These are phyloP conservation scores for Hydnum rufescens DNA, from an alignment of 768 basidiomycete genomes.

Conservation along the genomic window DNA sequence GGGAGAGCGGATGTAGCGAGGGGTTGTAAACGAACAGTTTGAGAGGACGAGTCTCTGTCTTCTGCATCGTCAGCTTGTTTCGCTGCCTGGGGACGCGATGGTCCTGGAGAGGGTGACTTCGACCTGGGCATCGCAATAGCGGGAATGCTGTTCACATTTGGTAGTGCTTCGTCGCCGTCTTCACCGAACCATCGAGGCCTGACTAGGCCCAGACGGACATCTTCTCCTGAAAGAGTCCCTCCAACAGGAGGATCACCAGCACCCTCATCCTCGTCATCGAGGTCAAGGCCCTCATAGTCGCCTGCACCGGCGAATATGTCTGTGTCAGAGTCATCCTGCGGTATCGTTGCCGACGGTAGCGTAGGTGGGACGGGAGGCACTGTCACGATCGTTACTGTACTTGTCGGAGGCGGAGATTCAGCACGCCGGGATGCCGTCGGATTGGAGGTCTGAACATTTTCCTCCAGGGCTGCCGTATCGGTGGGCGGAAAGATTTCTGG, in stretches of 20 bases:
- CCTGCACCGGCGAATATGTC: constrained; percentile 80
- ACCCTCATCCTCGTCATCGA: constrained; percentile 23
- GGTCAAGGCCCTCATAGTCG: constrained; percentile 57
- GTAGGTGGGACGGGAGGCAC: constrained; percentile 15
- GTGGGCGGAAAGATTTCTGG: no score
- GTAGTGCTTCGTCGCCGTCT: no score
- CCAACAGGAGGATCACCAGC: background rate
- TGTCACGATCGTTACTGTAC: background rate
- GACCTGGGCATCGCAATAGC: background rate
- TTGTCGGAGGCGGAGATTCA: constrained; percentile 6
- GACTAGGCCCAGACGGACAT: constrained; percentile 2
- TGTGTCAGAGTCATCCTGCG: constrained; percentile 24
- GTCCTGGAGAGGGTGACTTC: background rate
- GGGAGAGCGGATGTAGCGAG: constrained; percentile 64
- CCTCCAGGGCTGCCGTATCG: background rate
- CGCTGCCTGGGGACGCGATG: background rate
- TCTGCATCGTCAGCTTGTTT: constrained; percentile 8
- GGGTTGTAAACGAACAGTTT: constrained; percentile 41
- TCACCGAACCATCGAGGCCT: constrained; percentile 7
- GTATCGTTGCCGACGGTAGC: constrained; percentile 15
- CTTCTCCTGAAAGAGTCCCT: background rate
- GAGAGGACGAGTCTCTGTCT: constrained; percentile 25
- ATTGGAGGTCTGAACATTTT: background rate
- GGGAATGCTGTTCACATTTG: background rate
- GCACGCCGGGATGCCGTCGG: background rate